Base-by-base conservation (phyloP, 371 early-diverging fungal species). In the Mortierella polycephala region DNA sequence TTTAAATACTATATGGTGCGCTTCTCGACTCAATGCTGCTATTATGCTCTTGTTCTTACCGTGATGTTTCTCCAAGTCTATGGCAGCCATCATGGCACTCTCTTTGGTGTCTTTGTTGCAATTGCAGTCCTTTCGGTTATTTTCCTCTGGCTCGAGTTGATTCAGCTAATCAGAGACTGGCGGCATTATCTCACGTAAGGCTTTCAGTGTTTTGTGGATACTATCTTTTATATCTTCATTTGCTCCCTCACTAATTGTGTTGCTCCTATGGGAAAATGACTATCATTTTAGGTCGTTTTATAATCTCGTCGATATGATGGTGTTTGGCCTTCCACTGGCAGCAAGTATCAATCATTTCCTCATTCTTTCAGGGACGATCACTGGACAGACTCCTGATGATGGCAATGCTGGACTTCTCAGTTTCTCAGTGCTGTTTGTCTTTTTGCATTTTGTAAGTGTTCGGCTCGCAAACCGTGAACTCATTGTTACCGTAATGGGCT, bases 31-130 rank as follows among this genome's bases (percentile, higher is more conserved):
- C 50, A 64, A 23, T 41, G 46, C 8, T 0, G 57, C 0, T 64
- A 56, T 40, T 64, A 64, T 14, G 3, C 14, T 3, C n/a, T 64
- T 6, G 23, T 57, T 21, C 5, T 64, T 0, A 20, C 41, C 4
- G 57, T 50, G 11, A 50, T 57, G 0, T 47, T 64, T 14, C 14
- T 39, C 9, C 65, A 64, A 16, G 65, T 64, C 13, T 64, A 57
- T 51, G 20, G 51, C 10, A 20, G 20, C 16, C 3, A 46, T 10
- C 56, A 47, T 18, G 23, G 41, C 12, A 13, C 11, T 5, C 23
- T 64, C 13, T 14, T 2, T 10, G 58, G 57, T 7, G 41, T 57
- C 8, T 64, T 64, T 21, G 41, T 64, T n/a, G 57, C 56, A 7
- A 42, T 64, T 8, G 49, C 49, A 11, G 14, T 41, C 41, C 20